Evolutionary conservation across 2,329 filamentous ascomycete genomes (phyloP).

Genomic region (Sarocladium brachiariae): DNA sequence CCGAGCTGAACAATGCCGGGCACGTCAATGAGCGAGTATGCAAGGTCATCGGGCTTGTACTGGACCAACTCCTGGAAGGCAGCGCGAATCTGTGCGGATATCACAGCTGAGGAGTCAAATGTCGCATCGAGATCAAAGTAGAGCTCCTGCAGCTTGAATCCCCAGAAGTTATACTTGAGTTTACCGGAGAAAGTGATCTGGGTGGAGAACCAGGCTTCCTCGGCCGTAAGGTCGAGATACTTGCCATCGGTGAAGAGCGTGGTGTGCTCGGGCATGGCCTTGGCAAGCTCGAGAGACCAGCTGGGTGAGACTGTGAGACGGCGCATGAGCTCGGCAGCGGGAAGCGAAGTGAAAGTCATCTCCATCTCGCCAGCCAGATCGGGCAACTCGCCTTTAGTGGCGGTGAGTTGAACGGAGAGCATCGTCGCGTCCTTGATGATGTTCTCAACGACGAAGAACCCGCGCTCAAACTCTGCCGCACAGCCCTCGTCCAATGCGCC

Average conservation of each 20-base stretch:
- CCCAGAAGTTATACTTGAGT: conserved; percentile 7
- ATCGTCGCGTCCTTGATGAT: not conserved
- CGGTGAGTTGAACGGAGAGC: not conserved
- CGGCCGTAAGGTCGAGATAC: conserved; percentile 1
- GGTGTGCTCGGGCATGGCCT: not conserved
- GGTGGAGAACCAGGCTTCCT: conserved; percentile 7
- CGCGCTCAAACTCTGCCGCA: not conserved
- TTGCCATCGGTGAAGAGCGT: not conserved
- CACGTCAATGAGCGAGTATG: conserved; percentile 2
- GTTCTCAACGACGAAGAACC: not conserved
- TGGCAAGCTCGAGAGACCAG: not conserved
- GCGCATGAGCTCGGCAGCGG: not conserved
- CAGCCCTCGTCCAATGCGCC: conserved; percentile 1
- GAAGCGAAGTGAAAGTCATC: not conserved
- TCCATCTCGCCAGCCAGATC: conserved; percentile 5
- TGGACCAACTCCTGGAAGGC: not conserved
- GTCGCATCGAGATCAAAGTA: conserved; percentile 3
- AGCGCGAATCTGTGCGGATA: not conserved
- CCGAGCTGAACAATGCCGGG: not conserved
- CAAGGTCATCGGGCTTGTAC: conserved; percentile 6
- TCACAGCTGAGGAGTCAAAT: not conserved
- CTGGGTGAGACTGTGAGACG: not conserved
- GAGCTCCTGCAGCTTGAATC: conserved; percentile 3
- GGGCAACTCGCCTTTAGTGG: not conserved
- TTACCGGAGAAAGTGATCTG: conserved; percentile 3